Evolutionary conservation across 768 basidiomycete genomes (phyloP), one percentile per base, ranked within the genome.

Genomic region (Pseudohyphozyma bogoriensis): DNA sequence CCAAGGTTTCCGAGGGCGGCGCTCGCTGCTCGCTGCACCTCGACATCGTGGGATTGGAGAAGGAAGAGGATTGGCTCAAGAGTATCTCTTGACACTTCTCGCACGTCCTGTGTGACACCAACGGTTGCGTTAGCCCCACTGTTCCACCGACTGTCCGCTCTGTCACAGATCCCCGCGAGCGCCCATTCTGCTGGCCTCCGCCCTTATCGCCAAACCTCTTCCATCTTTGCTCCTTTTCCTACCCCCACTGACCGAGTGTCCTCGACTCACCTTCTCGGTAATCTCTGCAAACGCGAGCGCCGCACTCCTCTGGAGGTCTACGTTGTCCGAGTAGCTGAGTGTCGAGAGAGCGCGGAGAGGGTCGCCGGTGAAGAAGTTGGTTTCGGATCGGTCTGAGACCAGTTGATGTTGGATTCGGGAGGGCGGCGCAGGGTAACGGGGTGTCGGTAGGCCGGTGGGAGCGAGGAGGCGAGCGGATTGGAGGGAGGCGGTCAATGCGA

Each of bases 261-360:
- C 37, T 50, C 50, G 20, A 49, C 24, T 12, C 31, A 61, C 65
- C 62, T 97, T 97, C 78, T 99, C 95, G 28, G 95, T 99, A 62
- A 99, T 99, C 75, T 99, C 95, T 39, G 95, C 95, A 71, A 97
- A 99, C 0, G 95, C 95, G 46, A 99, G 82, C 6, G 95, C 95
- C 3, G 95, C 95, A 66, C 89, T 93, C 52, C 95, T 83, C 78
- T 99, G 95, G 24, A 99, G 80, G 77, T 97, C 95, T 67, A 99
- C 93, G 76, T 99, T 99, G 77, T 97, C 95, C 26, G 88, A 91
- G 78, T 96, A 99, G 28, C 91, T 93, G 64, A 99, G 85, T 53
- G 90, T 97, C 16, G 93, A 96, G 58, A 99, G 78, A 40, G 95
- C 91, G 55, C 85, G 80, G 60, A 99, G 84, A 24, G 95, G 93